Evolutionary conservation across 164 flowering plant genomes (phyloP).

Genomic region (Liriodendron chinense): DNA sequence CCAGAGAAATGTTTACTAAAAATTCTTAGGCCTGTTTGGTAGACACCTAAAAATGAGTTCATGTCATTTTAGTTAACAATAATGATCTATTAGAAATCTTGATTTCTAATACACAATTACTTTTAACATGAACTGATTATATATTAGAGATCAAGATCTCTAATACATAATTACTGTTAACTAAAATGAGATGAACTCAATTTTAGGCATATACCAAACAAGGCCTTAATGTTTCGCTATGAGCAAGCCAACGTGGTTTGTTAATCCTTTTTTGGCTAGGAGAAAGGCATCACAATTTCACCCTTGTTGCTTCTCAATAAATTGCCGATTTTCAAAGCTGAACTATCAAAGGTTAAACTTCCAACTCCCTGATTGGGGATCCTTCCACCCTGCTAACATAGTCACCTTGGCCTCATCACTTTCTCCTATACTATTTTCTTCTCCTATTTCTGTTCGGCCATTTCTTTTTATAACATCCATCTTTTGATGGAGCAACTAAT

Average conservation of each 20-base stretch:
- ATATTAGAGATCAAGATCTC: too few species aligned
- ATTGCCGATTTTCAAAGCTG: background rate
- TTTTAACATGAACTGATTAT: too few species aligned
- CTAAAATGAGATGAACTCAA: too few species aligned
- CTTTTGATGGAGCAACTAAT: background rate
- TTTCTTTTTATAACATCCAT: background rate
- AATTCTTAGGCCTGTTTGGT: too few species aligned
- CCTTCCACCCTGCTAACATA: background rate
- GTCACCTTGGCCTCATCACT: background rate
- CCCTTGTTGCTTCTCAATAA: background rate
- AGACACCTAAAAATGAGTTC: too few species aligned
- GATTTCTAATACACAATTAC: too few species aligned
- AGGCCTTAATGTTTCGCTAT: background rate
- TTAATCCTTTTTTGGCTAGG: background rate
- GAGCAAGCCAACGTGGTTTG: background rate
- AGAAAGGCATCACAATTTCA: background rate
- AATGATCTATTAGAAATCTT: too few species aligned
- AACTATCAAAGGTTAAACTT: background rate
- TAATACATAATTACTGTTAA: too few species aligned
- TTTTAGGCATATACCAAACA: too few species aligned
- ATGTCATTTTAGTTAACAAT: too few species aligned
- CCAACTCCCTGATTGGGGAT: background rate
- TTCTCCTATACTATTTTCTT: background rate
- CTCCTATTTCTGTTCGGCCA: background rate
- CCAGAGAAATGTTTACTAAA: background rate